Conservation (phyloP, 345 rosid genomes). For the Eucalyptus erythrocorys region DNA sequence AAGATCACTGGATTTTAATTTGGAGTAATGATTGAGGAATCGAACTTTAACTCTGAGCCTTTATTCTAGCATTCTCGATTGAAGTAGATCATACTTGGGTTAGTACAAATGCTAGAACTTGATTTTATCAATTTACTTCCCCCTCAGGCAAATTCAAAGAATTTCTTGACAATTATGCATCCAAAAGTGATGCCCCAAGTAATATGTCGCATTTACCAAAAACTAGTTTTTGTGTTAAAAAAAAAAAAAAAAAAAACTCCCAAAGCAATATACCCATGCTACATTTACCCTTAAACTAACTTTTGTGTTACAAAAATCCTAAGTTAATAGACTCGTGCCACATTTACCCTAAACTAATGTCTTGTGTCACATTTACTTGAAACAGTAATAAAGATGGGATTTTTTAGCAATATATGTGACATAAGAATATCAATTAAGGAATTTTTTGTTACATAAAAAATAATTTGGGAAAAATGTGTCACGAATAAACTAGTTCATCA, state of each 20-base stretch:
- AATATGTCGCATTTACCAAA: neutral
- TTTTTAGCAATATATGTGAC: too few species aligned
- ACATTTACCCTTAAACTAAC: rapidly evolving
- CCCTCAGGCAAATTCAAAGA: rapidly evolving
- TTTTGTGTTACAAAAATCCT: too few species aligned
- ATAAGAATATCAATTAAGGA: rapidly evolving
- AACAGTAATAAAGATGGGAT: rapidly evolving
- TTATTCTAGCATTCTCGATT: neutral
- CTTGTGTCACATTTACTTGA: rapidly evolving
- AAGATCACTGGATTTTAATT: too few species aligned
- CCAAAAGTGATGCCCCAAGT: rapidly evolving
- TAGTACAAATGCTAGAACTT: neutral
- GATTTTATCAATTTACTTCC: neutral
- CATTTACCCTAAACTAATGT: rapidly evolving
- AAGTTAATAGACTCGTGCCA: rapidly evolving
- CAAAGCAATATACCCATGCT: too few species aligned
- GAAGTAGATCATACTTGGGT: neutral
- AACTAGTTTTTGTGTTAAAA: neutral
- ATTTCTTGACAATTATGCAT: rapidly evolving
- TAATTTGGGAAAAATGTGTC: neutral
- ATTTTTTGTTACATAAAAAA: rapidly evolving
- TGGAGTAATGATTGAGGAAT: too few species aligned
- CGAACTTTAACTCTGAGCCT: neutral
- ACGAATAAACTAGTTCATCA: rapidly evolving
- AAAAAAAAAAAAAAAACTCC: neutral